phyloP scores from a whole-genome alignment of 345 rosid genomes.

The Brassica napus region Da-Ae NC_063439.1:24417501-24418000 shows the following conservation, averaged over 20 bases:
- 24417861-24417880: neutral
- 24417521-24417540: neutral
- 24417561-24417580: neutral
- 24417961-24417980: conserved; percentile 31
- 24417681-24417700: neutral
- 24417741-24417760: conserved; percentile 11
- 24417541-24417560: conserved; percentile 10
- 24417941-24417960: conserved; percentile 25
- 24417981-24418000: conserved; percentile 25
- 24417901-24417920: neutral
- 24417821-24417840: conserved; percentile 25
- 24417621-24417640: neutral
- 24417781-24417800: neutral
- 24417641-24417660: neutral
- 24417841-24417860: neutral
- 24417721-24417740: neutral
- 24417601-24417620: neutral
- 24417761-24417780: conserved; percentile 8
- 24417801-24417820: neutral
- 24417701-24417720: conserved; percentile 15
- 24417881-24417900: conserved; percentile 20
- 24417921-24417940: conserved; percentile 15
- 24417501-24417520: conserved; percentile 25
- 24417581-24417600: neutral
- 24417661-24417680: neutral